These are phyloP conservation scores for Camellia lanceoleosa DNA, from an alignment of 148 eudicot genomes.

Conservation along the genomic window DNA sequence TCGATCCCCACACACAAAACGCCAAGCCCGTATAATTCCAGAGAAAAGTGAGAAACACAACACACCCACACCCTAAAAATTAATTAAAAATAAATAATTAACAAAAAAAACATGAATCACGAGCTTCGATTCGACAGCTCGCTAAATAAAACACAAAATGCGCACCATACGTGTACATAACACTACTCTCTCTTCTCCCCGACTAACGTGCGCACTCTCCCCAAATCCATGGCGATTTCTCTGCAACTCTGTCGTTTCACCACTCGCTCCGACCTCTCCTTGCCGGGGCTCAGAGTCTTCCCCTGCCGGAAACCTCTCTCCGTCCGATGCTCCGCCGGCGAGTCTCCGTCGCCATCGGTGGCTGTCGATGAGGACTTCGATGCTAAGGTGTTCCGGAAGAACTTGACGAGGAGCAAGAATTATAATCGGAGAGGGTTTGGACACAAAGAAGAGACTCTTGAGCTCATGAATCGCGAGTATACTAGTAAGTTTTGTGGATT, in stretches of 20 bases:
- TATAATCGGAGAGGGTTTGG: constrained; percentile 93
- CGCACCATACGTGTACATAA: too few relatives aligned
- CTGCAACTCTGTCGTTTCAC: constrained; percentile 48
- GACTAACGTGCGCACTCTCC: not conserved
- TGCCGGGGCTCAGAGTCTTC: constrained; percentile 35
- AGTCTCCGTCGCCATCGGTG: constrained; percentile 30
- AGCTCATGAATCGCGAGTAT: constrained; percentile 83
- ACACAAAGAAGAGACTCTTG: constrained; percentile 64
- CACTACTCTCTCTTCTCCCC: not conserved
- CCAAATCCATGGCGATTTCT: constrained; percentile 40
- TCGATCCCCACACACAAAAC: too few relatives aligned
- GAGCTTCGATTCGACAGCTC: too few relatives aligned
- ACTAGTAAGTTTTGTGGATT: constrained; percentile 49
- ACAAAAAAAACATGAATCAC: too few relatives aligned
- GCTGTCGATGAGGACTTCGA: constrained; percentile 59
- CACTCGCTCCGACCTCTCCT: constrained; percentile 31
- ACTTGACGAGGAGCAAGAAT: constrained; percentile 84
- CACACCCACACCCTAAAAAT: too few relatives aligned
- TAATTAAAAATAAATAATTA: too few relatives aligned
- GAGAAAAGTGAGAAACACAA: too few relatives aligned
- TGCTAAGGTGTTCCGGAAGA: constrained; percentile 75
- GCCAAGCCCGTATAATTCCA: too few relatives aligned
- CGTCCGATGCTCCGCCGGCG: constrained; percentile 62
- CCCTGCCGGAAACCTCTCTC: constrained; percentile 33
- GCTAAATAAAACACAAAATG: too few relatives aligned